Evolutionary conservation across 176 grass and related monocot genomes (phyloP).

Genomic region (Musa beccarii): DNA sequence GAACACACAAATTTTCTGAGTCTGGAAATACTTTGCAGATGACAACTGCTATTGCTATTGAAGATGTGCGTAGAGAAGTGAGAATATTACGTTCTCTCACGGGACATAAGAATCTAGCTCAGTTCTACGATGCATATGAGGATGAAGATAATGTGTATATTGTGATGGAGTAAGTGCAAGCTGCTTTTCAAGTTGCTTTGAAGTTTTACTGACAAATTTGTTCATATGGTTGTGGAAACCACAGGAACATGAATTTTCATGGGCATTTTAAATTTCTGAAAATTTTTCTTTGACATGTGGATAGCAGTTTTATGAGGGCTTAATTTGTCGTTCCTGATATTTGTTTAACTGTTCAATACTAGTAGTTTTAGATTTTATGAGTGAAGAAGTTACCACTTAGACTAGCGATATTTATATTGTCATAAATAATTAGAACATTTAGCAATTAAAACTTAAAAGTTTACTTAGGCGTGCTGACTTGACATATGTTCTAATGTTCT

Average conservation of each 20-base stretch:
- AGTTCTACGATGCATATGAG: constrained; percentile 79
- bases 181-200: constrained; percentile 18
- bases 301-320: background rate
- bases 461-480: no score
- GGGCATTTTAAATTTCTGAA: background rate
- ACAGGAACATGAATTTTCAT: background rate
- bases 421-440: background rate
- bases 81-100: constrained; percentile 72
- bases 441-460: background rate
- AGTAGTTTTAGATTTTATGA: background rate
- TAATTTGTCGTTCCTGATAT: background rate
- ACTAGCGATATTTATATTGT: no score
- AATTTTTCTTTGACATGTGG: constrained; percentile 4
- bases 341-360: background rate
- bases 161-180: constrained; percentile 82
- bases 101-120: constrained; percentile 66
- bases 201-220: constrained; percentile 14
- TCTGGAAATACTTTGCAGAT: constrained; percentile 40
- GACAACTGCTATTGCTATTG: constrained; percentile 86
- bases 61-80: constrained; percentile 92
- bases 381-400: background rate
- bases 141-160: constrained; percentile 96
- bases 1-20: background rate
- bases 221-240: constrained; percentile 8
- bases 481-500: no score